Evolutionary conservation across 106 monocot genomes (phyloP).

Genomic region (Acorus gramineus): DNA sequence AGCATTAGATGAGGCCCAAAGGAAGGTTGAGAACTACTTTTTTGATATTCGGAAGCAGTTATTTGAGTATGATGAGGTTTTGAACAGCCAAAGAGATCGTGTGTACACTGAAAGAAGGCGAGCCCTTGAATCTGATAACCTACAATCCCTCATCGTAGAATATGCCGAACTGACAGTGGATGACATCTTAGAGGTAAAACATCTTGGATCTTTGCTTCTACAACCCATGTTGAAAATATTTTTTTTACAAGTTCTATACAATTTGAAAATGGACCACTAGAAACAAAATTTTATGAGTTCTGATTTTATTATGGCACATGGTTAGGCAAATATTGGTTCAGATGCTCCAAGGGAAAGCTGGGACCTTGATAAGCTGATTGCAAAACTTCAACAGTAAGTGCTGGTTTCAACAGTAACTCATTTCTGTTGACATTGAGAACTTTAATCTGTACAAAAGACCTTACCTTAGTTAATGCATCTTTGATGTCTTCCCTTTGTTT

Average conservation of each 20-base stretch:
- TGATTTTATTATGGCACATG: neutral
- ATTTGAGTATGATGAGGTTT: constrained; percentile 93
- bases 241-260: too few relatives aligned
- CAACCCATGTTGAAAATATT: too few relatives aligned
- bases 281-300: neutral
- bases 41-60: constrained; percentile 95
- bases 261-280: too few relatives aligned
- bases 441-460: neutral
- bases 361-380: constrained; percentile 77
- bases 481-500: too few relatives aligned
- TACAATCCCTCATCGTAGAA: constrained; percentile 66
- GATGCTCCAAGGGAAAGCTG: constrained; percentile 67
- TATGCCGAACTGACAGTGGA: constrained; percentile 97
- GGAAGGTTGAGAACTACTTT: constrained; percentile 96
- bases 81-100: constrained; percentile 92
- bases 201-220: neutral
- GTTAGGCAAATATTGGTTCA: constrained; percentile 65
- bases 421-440: neutral
- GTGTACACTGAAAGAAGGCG: constrained; percentile 85
- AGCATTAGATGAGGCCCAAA: constrained; percentile 95
- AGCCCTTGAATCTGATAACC: constrained; percentile 70
- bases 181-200: constrained; percentile 85
- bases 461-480: too few relatives aligned
- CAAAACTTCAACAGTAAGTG: constrained; percentile 89
- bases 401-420: too few relatives aligned